Percentiles rank a stretch among this genome's conserved stretches.
Conservation (phyloP, 169 alveolate species). For the Haemoproteus tartakovskyi region DNA sequence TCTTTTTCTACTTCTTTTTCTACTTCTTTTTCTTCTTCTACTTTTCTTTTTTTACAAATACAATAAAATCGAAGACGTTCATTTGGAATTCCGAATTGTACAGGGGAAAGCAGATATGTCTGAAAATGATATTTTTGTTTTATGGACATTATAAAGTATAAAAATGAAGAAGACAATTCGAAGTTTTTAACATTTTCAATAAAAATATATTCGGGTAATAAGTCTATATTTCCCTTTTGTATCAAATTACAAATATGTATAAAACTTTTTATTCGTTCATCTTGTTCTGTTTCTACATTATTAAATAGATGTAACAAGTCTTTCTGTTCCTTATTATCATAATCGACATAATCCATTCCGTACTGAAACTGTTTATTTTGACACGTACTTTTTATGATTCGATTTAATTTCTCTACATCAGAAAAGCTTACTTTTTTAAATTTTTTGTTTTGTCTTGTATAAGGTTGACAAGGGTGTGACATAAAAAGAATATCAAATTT, state of each 20-base stretch:
- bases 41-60: constrained; percentile 19
- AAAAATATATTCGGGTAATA: constrained; percentile 53
- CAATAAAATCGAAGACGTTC: constrained; percentile 62
- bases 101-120: constrained; percentile 40
- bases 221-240: constrained; percentile 2
- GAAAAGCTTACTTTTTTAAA: constrained; percentile 10
- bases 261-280: constrained; percentile 34
- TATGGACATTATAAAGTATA: constrained; percentile 31
- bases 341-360: too few relatives aligned
- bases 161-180: constrained; percentile 43
- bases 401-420: neutral
- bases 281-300: constrained; percentile 17
- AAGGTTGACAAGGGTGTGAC: constrained; percentile 62
- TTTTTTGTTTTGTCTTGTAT: constrained; percentile 45
- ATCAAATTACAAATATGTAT: constrained; percentile 43
- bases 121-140: constrained; percentile 42
- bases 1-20: neutral
- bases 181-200: constrained; percentile 57
- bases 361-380: too few relatives aligned
- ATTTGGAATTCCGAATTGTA: constrained; percentile 58
- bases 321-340: too few relatives aligned
- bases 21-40: neutral
- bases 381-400: neutral
- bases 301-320: too few relatives aligned
- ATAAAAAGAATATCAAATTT: constrained; percentile 19